Evolutionary conservation across 768 basidiomycete species (phyloP).

Genomic region (Royoungia palumana): DNA sequence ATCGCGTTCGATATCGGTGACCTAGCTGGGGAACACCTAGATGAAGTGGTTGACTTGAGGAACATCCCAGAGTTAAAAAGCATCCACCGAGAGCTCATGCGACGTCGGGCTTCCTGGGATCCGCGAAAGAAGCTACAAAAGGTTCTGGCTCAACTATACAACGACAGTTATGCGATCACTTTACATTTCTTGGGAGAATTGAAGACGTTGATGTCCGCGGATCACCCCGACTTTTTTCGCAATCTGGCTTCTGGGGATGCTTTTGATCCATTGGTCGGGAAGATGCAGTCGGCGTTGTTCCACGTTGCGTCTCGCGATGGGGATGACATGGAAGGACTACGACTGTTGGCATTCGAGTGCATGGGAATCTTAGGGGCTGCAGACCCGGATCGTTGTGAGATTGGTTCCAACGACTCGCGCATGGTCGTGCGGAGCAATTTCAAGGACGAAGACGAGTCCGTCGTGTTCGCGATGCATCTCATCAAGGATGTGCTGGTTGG

Average conservation of each 20-base stretch:
- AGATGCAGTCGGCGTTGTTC: constrained; percentile 64
- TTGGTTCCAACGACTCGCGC: constrained; percentile 51
- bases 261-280: constrained; percentile 75
- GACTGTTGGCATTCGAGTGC: constrained; percentile 79
- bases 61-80: constrained; percentile 61
- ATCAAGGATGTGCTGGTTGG: constrained; percentile 83
- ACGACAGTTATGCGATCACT: constrained; percentile 79
- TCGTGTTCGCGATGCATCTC: constrained; percentile 79
- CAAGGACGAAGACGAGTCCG: constrained; percentile 69
- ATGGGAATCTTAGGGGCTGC: constrained; percentile 90
- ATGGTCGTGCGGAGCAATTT: constrained; percentile 83
- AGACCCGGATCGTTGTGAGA: constrained; percentile 89
- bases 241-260: constrained; percentile 76
- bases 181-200: constrained; percentile 74
- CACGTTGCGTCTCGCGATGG: constrained; percentile 73
- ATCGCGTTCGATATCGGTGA: constrained; percentile 62
- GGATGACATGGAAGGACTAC: constrained; percentile 65
- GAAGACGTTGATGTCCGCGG: constrained; percentile 54
- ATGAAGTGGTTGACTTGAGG: constrained; percentile 79
- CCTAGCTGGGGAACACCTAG: constrained; percentile 53
- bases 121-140: constrained; percentile 54
- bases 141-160: constrained; percentile 69
- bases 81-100: constrained; percentile 40
- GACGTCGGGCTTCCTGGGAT: constrained; percentile 47
- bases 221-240: constrained; percentile 51